phyloP scores from a whole-genome alignment of 768 basidiomycete genomes.

The Suillus occidentalis region DNA sequence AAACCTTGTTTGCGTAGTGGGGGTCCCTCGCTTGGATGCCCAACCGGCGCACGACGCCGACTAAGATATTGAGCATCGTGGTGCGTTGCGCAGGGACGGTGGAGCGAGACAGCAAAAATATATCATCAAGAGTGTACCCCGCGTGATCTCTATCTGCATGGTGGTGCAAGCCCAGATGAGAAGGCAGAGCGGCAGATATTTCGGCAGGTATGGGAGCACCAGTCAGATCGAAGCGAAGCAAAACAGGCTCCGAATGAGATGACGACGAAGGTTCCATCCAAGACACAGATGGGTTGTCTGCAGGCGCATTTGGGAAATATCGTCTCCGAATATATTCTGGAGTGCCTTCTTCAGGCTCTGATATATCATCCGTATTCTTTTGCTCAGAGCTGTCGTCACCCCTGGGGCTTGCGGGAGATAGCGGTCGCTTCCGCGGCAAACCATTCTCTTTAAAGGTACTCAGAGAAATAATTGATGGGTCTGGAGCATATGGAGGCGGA shows the following conservation, averaged over 20 bases:
- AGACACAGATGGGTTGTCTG: constrained; percentile 70
- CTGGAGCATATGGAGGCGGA: constrained; percentile 29
- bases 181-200: constrained; percentile 61
- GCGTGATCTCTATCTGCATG: constrained; percentile 77
- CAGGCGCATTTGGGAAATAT: constrained; percentile 74
- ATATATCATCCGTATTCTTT: neutral
- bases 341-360: constrained; percentile 63
- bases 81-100: constrained; percentile 83
- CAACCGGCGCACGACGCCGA: constrained; percentile 48
- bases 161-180: constrained; percentile 88
- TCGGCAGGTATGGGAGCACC: constrained; percentile 65
- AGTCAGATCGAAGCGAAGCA: constrained; percentile 72
- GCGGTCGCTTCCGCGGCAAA: constrained; percentile 14
- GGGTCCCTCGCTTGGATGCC: constrained; percentile 17
- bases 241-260: constrained; percentile 18
- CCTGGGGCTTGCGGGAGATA: constrained; percentile 5
- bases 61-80: constrained; percentile 75
- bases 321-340: constrained; percentile 81
- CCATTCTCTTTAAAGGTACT: constrained; percentile 37
- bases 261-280: constrained; percentile 59
- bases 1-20: neutral
- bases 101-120: constrained; percentile 76
- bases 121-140: constrained; percentile 86
- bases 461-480: constrained; percentile 33
- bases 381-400: neutral